These are phyloP conservation scores for Pestalotiopsis sp. DNA, from an alignment of 2,329 filamentous ascomycete genomes.

Conservation along the genomic window DNA sequence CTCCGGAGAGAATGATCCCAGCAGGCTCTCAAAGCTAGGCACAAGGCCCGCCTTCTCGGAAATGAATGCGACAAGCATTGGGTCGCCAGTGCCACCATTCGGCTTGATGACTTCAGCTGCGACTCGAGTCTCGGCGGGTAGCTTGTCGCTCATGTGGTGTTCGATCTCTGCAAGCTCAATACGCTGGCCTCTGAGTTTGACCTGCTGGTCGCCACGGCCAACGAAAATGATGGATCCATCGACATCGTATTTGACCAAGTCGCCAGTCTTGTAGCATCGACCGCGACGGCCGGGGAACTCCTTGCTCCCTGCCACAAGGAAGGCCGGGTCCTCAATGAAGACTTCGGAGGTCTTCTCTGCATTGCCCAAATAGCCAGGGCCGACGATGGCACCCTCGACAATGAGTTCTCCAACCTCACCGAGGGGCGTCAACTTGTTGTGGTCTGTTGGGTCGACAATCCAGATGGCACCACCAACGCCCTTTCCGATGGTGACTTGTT, in stretches of 20 bases:
- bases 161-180: constrained; percentile 63
- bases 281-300: constrained; percentile 39
- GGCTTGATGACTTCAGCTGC: constrained; percentile 51
- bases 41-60: constrained; percentile 32
- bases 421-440: constrained; percentile 48
- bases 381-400: constrained; percentile 62
- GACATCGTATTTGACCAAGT: constrained; percentile 56
- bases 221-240: constrained; percentile 59
- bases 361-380: constrained; percentile 63
- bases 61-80: constrained; percentile 49
- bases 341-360: constrained; percentile 57
- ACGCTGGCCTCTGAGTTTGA: constrained; percentile 68
- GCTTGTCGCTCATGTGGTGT: constrained; percentile 47
- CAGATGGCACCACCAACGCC: constrained; percentile 51
- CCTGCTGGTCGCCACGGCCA: constrained; percentile 68
- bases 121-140: constrained; percentile 45
- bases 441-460: constrained; percentile 52
- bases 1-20: constrained; percentile 27
- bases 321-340: constrained; percentile 60
- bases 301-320: constrained; percentile 46
- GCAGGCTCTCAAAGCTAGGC: constrained; percentile 23
- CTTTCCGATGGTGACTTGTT: constrained; percentile 47
- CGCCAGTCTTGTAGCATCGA: constrained; percentile 62
- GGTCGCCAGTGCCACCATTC: constrained; percentile 39
- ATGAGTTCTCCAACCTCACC: constrained; percentile 56